These are phyloP conservation scores for Cicer arietinum DNA, from an alignment of 306 rosid genomes.

Conservation along the genomic window DNA sequence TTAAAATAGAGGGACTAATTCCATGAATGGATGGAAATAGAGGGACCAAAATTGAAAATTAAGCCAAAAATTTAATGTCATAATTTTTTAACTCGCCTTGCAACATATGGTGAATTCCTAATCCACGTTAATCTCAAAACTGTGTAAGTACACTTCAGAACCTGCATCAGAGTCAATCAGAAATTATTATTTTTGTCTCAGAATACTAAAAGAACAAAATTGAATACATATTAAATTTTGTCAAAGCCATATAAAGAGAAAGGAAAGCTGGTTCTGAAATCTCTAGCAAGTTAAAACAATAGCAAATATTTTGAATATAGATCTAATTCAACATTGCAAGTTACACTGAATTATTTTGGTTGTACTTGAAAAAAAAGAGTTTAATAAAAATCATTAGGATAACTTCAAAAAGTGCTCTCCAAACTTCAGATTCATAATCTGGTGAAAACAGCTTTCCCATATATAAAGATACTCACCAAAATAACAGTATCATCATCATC, in stretches of 20 bases:
- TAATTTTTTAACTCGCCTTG: slow-evolving; percentile 57
- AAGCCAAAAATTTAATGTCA: not conserved
- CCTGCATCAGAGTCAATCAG: slow-evolving; percentile 53
- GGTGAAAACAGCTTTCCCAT: slow-evolving; percentile 15
- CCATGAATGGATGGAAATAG: too few species aligned
- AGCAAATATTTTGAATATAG: slow-evolving; percentile 4
- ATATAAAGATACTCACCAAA: slow-evolving; percentile 63
- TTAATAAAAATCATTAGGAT: slow-evolving; percentile 21
- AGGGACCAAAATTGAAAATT: too few species aligned
- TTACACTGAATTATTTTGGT: slow-evolving; percentile 25
- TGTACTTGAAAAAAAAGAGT: not conserved
- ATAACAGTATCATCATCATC: slow-evolving; percentile 85
- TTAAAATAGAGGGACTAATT: too few species aligned
- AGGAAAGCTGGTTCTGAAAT: slow-evolving; percentile 24
- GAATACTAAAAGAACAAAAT: slow-evolving; percentile 26
- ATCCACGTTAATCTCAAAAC: slow-evolving; percentile 84
- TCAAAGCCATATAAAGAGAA: slow-evolving; percentile 27
- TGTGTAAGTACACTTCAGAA: slow-evolving; percentile 63
- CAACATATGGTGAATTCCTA: slow-evolving; percentile 76
- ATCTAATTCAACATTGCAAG: slow-evolving; percentile 22
- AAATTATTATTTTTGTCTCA: slow-evolving; percentile 12
- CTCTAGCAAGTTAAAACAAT: slow-evolving; percentile 12
- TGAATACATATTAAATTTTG: slow-evolving; percentile 19
- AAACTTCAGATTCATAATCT: slow-evolving; percentile 14
- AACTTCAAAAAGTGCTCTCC: slow-evolving; percentile 16